Percentiles rank a stretch among this genome's conserved stretches.
These are phyloP conservation scores for Fistulinella prunicolor DNA, from an alignment of 768 basidiomycete genomes.

Conservation along the genomic window DNA sequence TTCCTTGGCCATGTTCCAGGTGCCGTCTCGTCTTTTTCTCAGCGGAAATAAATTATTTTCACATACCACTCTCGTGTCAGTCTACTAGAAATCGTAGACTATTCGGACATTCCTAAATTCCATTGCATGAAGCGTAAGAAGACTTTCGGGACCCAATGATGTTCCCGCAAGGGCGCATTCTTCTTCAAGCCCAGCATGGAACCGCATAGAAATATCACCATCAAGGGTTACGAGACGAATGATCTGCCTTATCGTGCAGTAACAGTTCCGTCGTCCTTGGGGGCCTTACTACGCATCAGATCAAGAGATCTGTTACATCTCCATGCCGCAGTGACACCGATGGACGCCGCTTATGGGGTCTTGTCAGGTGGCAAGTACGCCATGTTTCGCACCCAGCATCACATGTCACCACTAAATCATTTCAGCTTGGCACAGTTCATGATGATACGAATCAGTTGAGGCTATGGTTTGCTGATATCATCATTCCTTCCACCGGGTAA, in stretches of 20 bases:
- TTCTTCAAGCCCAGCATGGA: background rate
- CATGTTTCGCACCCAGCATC: background rate
- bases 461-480: conserved; percentile 16
- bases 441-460: conserved; percentile 10
- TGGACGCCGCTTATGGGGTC: background rate
- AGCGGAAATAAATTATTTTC: conserved; percentile 12
- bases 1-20: conserved; percentile 1
- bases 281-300: conserved; percentile 3
- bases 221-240: conserved; percentile 8
- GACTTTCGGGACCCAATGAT: too few relatives aligned
- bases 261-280: background rate
- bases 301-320: background rate
- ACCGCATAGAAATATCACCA: background rate
- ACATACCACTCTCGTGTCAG: background rate
- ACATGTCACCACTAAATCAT: conserved; percentile 2
- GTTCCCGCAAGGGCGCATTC: too few relatives aligned
- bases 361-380: background rate
- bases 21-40: conserved; percentile 4
- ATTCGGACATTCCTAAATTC: conserved; percentile 3
- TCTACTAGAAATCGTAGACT: background rate
- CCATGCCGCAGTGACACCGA: conserved; percentile 4
- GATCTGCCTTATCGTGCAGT: conserved; percentile 9
- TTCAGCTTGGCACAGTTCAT: background rate
- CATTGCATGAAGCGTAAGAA: background rate
- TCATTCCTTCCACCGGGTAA: background rate